phyloP scores from a whole-genome alignment of 352 stramenopile genomes.

The Phytopythium litorale region DNA sequence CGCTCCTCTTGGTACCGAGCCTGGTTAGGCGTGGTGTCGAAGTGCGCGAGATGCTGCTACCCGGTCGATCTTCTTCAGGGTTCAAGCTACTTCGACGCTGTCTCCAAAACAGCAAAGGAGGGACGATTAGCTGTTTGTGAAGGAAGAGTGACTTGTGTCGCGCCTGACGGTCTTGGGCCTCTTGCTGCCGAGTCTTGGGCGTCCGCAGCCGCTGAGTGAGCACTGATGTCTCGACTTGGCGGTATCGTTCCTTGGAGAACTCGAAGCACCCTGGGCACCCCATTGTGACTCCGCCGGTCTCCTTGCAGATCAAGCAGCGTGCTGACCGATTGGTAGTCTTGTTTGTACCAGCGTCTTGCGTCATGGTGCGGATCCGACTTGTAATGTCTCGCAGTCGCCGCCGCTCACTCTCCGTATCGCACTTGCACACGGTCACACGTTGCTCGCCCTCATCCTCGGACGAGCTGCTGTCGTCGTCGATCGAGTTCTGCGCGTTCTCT shows the following conservation, averaged over 20 bases:
- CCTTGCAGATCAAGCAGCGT: conserved; percentile 34
- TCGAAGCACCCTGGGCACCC: conserved; percentile 70
- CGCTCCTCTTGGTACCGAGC: neutral
- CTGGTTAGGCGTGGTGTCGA: neutral
- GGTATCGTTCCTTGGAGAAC: conserved; percentile 40
- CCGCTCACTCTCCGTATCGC: conserved; percentile 1
- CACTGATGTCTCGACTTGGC: conserved; percentile 25
- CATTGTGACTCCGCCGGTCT: conserved; percentile 11
- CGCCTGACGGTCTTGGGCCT: conserved; percentile 29
- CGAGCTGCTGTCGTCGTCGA: conserved; percentile 14
- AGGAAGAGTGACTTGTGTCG: conserved; percentile 36
- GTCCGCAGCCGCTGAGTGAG: conserved; percentile 46
- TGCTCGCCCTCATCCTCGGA: conserved; percentile 18
- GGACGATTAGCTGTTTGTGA: conserved; percentile 47
- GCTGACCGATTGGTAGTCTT: neutral
- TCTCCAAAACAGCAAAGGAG: conserved; percentile 15
- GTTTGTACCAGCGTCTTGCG: no score
- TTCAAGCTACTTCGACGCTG: neutral
- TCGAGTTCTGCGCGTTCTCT: conserved; percentile 20
- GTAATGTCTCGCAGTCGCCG: neutral
- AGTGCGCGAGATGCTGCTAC: neutral
- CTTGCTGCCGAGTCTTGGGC: conserved; percentile 47
- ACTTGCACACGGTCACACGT: neutral
- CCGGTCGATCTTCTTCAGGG: neutral
- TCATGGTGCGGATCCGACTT: neutral